Evolutionary conservation across 2,329 filamentous ascomycete genomes (phyloP).

Genomic region (Pseudogymnoascus sp.): DNA sequence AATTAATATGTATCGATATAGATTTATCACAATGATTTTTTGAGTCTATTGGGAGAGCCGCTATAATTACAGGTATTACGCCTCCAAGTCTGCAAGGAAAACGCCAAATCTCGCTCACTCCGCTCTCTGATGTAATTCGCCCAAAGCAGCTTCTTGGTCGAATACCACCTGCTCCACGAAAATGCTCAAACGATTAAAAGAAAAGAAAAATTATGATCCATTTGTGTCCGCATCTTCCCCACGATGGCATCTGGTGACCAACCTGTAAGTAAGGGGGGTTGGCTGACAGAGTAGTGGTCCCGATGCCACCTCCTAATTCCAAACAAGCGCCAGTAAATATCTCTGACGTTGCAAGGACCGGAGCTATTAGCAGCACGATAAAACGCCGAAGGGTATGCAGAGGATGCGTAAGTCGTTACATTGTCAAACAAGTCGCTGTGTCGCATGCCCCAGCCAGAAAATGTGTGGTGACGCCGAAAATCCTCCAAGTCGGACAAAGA

Average conservation of each 20-base stretch:
- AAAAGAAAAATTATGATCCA: not conserved
- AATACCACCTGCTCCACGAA: constrained; percentile 3
- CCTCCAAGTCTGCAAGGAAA: constrained; percentile 5
- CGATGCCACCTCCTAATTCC: not conserved
- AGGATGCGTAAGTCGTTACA: constrained; percentile 2
- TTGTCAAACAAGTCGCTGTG: constrained; percentile 4
- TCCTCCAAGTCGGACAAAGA: not conserved
- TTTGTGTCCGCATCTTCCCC: not conserved
- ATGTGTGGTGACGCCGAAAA: not conserved
- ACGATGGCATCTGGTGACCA: not conserved
- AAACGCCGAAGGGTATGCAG: constrained; percentile 1
- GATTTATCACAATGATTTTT: not conserved
- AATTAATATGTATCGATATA: not conserved
- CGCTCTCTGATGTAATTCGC: constrained; percentile 1
- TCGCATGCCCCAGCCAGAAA: not conserved
- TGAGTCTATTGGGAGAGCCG: constrained; percentile 6
- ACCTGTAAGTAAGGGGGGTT: not conserved
- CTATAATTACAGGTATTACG: constrained; percentile 7
- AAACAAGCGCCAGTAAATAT: not conserved
- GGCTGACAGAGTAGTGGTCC: constrained; percentile 1
- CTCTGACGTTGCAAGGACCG: not conserved
- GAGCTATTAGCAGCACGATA: constrained; percentile 3
- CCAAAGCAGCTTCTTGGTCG: not conserved
- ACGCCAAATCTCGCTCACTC: constrained; percentile 3
- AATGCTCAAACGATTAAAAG: constrained; percentile 1